Evolutionary conservation across 495 filamentous ascomycete species (phyloP).

Genomic region (Daldinia vernicosa): DNA sequence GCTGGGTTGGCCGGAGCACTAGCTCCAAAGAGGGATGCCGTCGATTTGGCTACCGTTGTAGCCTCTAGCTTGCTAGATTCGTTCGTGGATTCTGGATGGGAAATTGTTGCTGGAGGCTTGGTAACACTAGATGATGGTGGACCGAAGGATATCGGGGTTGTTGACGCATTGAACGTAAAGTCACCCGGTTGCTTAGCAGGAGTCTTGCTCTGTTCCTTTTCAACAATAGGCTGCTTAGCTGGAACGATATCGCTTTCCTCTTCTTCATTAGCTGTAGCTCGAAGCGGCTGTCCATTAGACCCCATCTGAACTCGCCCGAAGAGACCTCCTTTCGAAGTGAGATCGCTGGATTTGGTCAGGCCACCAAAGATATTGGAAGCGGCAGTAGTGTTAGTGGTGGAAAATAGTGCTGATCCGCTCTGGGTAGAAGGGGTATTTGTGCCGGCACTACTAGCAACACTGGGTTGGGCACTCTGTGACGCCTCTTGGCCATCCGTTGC

Average conservation of each 20-base stretch:
- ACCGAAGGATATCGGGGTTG: slow-evolving; percentile 45
- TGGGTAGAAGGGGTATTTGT: slow-evolving; percentile 49
- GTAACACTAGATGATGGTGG: slow-evolving; percentile 10
- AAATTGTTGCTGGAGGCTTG: slow-evolving; percentile 18
- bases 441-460: slow-evolving; percentile 44
- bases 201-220: slow-evolving; percentile 32
- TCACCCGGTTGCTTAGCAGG: slow-evolving; percentile 44
- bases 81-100: slow-evolving; percentile 8
- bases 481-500: slow-evolving; percentile 50
- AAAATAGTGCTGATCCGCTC: slow-evolving; percentile 36
- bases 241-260: slow-evolving; percentile 13
- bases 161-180: slow-evolving; percentile 47
- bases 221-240: slow-evolving; percentile 6
- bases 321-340: slow-evolving; percentile 53
- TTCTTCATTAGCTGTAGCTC: slow-evolving; percentile 53
- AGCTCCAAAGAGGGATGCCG: slow-evolving; percentile 31
- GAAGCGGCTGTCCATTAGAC: slow-evolving; percentile 46
- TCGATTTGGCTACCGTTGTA: slow-evolving; percentile 18
- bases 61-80: slow-evolving; percentile 10
- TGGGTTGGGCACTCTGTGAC: slow-evolving; percentile 46
- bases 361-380: slow-evolving; percentile 66
- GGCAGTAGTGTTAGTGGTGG: slow-evolving; percentile 32
- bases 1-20: slow-evolving; percentile 15
- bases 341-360: slow-evolving; percentile 56
- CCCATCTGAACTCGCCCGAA: slow-evolving; percentile 54